A percentile compares a stretch with the other conserved stretches of the same genome.
Conservation (phyloP, 768 basidiomycete genomes). For the Boletus huronensis region DNA sequence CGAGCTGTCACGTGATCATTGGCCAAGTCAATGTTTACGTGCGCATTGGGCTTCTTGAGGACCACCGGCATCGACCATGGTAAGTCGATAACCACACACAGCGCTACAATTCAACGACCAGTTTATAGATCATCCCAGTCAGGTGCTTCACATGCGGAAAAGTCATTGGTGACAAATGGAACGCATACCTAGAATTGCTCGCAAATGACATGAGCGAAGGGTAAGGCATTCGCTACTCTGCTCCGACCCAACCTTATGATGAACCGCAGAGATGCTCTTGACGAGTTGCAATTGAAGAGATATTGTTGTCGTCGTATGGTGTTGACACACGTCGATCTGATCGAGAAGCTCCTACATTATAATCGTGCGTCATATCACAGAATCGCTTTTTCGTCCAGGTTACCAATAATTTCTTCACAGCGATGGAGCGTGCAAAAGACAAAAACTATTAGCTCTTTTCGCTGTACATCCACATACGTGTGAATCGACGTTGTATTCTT, state of each 20-base stretch:
- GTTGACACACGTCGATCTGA: slow-evolving; percentile 94
- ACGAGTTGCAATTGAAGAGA: slow-evolving; percentile 83
- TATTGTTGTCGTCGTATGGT: slow-evolving; percentile 99
- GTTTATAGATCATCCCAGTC: slow-evolving; percentile 84
- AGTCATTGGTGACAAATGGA: slow-evolving; percentile 97
- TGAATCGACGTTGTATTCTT: neutral
- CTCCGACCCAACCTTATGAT: neutral
- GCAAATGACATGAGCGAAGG: slow-evolving; percentile 84
- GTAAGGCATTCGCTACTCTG: slow-evolving; percentile 43
- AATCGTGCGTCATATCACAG: slow-evolving; percentile 67
- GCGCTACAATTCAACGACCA: neutral
- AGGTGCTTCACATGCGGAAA: slow-evolving; percentile 97
- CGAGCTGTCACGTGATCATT: slow-evolving; percentile 3
- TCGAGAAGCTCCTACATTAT: slow-evolving; percentile 94
- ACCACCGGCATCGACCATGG: slow-evolving; percentile 24
- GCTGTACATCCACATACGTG: neutral
- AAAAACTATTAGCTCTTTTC: slow-evolving; percentile 15
- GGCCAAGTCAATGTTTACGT: neutral
- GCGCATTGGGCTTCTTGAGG: neutral
- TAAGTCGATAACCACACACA: neutral
- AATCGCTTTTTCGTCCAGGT: neutral
- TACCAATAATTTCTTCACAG: slow-evolving; percentile 10
- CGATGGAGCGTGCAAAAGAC: slow-evolving; percentile 34
- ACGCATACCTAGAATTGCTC: slow-evolving; percentile 76
- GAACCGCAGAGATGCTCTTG: slow-evolving; percentile 72